Conservation (phyloP, 225 moss, liverwort and hornwort genomes). For the Sphagnum contortum region DNA sequence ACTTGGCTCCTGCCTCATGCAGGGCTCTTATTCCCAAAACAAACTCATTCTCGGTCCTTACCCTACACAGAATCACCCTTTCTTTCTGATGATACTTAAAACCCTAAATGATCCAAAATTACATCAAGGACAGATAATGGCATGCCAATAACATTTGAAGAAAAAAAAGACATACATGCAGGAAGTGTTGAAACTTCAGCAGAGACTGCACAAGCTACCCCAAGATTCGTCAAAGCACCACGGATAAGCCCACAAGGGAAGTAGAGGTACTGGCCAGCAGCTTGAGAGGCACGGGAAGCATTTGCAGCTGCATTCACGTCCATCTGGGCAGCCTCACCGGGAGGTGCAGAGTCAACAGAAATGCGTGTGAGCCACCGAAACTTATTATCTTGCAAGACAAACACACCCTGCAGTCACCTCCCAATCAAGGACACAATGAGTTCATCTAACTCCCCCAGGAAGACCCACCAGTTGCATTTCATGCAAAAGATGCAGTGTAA, state of each 20-base stretch:
- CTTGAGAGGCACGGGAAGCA: conserved; percentile 69
- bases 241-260: conserved; percentile 96
- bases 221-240: conserved; percentile 75
- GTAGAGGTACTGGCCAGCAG: conserved; percentile 86
- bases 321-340: conserved; percentile 28
- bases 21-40: too few species aligned
- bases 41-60: too few species aligned
- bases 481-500: too few species aligned
- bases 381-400: conserved; percentile 90
- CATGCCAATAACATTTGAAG: not conserved
- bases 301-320: conserved; percentile 51
- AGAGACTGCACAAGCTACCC: conserved; percentile 87
- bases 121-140: too few species aligned
- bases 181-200: conserved; percentile 89
- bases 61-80: too few species aligned
- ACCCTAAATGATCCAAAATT: too few species aligned
- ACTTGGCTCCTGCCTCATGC: not conserved
- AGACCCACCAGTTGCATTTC: too few species aligned
- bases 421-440: too few species aligned
- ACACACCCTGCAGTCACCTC: conserved; percentile 55
- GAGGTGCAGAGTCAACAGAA: conserved; percentile 53
- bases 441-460: too few species aligned
- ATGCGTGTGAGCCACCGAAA: conserved; percentile 94
- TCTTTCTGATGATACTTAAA: too few species aligned
- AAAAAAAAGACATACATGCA: conserved; percentile 58